Evolutionary conservation across 768 basidiomycete species (phyloP).

Genomic region (Phaeotremella fagi): DNA sequence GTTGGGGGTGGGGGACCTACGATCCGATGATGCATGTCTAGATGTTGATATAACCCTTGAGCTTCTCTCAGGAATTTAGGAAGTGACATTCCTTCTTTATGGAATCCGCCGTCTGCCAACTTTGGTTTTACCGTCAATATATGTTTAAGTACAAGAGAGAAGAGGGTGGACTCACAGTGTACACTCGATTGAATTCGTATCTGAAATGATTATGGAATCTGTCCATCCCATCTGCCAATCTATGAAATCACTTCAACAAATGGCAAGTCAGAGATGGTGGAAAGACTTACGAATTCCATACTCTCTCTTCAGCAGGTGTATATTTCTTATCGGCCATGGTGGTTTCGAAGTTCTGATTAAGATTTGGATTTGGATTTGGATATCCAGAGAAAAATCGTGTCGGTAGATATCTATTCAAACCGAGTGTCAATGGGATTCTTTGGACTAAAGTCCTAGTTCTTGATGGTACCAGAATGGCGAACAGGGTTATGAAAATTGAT

Average conservation of each 20-base stretch:
- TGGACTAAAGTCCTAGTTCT: too few species aligned
- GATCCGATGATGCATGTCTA: slow-evolving; percentile 46
- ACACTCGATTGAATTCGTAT: slow-evolving; percentile 37
- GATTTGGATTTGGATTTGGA: too few species aligned
- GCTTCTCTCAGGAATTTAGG: slow-evolving; percentile 39
- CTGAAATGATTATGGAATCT: slow-evolving; percentile 41
- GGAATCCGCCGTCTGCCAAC: slow-evolving; percentile 42
- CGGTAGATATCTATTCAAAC: too few species aligned
- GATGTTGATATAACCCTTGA: slow-evolving; percentile 28
- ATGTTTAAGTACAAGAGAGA: too few species aligned
- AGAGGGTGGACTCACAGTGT: slow-evolving; percentile 37
- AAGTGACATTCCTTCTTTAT: slow-evolving; percentile 34
- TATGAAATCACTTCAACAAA: not conserved
- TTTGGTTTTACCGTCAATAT: slow-evolving; percentile 1
- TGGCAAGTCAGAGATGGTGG: not conserved
- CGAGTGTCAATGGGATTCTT: too few species aligned
- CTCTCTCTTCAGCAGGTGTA: slow-evolving; percentile 9
- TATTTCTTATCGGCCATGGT: not conserved
- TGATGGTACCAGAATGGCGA: too few species aligned
- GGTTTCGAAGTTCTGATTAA: too few species aligned
- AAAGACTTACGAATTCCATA: slow-evolving; percentile 17
- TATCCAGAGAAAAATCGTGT: too few species aligned
- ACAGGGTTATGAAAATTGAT: too few species aligned
- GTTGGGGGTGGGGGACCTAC: slow-evolving; percentile 12
- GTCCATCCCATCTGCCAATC: slow-evolving; percentile 38